Base-by-base conservation (phyloP, 176 grass and related monocot species). In the Carex cristatella region DNA sequence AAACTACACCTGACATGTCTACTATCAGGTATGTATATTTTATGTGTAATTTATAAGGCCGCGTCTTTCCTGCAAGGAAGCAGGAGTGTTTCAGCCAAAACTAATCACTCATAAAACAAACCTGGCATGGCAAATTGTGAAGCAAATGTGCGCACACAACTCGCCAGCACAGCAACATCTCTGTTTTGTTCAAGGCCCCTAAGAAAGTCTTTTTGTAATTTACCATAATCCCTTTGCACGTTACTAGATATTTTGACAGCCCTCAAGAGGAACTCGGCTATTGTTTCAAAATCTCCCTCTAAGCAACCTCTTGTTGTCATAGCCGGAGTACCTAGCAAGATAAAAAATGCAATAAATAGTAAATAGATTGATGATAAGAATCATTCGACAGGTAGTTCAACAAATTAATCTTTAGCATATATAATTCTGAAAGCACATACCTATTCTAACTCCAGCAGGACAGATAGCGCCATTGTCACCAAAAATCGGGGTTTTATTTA, bases 251-350 rank as follows among this genome's bases (percentile, higher is more conserved):
- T 88, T 83, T 92, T 77, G n/a, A 87, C 94, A 30, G 89, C 92
- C 81, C 73, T 85, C 48, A 92, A 61, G 61, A 97, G 92, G 78
- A 91, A 97, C 77, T 94, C 94, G 0, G 89, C 90, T 12, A 97
- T 91, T 69, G 62, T 84, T 82, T 86, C 89, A 28, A 97, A 92
- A 85, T 97, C 94, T 54, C 88, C 87, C 85, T 97, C 94, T 53
- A 94, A 81, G 80, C 91, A 89, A 80, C 90, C 94, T 90, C 94
- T 97, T 2, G 94, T 92, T 37, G 94, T 97, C 92, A 97, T 94
- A 14, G 94, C 94, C 66, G 92, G 94, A 16, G 94, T 91, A 15
- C 94, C 94, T 97, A 71, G 18, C 44, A 55, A 56, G 5, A 76
- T 13, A 27, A 57, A 88, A 57, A 88, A 60, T 23, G 57, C 32